Conservation (phyloP, 1,284 basidiomycete species). For the Tilletia caries region DNA sequence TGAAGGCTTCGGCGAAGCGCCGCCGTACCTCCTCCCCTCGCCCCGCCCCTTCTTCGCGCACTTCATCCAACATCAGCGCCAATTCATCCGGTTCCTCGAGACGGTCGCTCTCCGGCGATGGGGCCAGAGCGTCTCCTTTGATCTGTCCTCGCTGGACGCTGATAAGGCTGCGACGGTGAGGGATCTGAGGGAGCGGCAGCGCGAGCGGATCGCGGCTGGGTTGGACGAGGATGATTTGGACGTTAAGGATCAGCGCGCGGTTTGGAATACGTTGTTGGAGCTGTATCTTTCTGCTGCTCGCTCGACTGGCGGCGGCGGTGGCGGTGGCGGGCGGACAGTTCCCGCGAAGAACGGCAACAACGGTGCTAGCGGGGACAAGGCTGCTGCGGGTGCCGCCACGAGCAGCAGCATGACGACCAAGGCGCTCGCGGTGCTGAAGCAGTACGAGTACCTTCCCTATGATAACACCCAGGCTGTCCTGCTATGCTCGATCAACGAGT, state of each 20-base stretch:
- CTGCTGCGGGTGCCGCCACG: slow-evolving; percentile 44
- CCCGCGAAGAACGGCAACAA: too few relatives aligned
- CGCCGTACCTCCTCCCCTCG: slow-evolving; percentile 65
- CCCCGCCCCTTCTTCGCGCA: slow-evolving; percentile 87
- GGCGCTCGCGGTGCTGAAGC: slow-evolving; percentile 41
- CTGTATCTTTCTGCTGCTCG: slow-evolving; percentile 69
- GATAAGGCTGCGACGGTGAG: not conserved
- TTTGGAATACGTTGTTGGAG: slow-evolving; percentile 95
- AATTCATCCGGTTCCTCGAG: slow-evolving; percentile 85
- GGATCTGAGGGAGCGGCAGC: slow-evolving; percentile 1
- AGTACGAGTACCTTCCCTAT: slow-evolving; percentile 64
- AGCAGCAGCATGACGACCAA: slow-evolving; percentile 12
- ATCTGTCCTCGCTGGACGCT: slow-evolving; percentile 15
- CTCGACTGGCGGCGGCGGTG: slow-evolving; percentile 32
- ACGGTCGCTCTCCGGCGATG: slow-evolving; percentile 75
- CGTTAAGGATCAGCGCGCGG: slow-evolving; percentile 70
- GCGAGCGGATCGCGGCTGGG: slow-evolving; percentile 9
- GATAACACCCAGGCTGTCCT: slow-evolving; percentile 88
- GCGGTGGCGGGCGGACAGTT: slow-evolving; percentile 11
- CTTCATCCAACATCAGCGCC: slow-evolving; percentile 81
- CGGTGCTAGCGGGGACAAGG: slow-evolving; percentile 32
- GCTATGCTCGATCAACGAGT: slow-evolving; percentile 77
- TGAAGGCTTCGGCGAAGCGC: slow-evolving; percentile 8
- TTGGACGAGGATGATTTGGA: slow-evolving; percentile 61
- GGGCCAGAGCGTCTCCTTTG: slow-evolving; percentile 68